Evolutionary conservation across 2,329 filamentous ascomycete genomes (phyloP).

Genomic region (Cladophialophora carrionii): DNA sequence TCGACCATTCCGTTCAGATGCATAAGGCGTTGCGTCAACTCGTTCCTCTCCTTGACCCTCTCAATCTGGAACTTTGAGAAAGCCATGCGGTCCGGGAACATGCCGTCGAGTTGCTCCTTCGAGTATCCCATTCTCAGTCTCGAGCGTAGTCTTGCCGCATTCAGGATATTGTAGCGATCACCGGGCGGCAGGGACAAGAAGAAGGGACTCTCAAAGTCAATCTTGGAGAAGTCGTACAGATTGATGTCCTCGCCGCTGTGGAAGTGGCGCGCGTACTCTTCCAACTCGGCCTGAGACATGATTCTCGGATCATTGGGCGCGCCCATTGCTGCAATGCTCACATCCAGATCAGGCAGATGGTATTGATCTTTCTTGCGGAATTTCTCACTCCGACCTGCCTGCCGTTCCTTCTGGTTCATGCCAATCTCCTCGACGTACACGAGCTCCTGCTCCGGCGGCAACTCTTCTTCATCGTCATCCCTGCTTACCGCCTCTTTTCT

Average conservation of each 20-base stretch:
- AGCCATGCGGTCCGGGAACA: conserved; percentile 98
- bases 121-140: conserved; percentile 92
- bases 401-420: conserved; percentile 76
- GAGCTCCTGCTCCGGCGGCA: conserved; percentile 69
- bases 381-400: conserved; percentile 59
- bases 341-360: conserved; percentile 83
- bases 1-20: conserved; percentile 86
- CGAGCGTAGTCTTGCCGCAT: conserved; percentile 85
- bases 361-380: conserved; percentile 95
- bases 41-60: conserved; percentile 86
- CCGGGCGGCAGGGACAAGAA: conserved; percentile 87
- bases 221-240: conserved; percentile 95
- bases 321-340: conserved; percentile 80
- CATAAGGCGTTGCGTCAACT: conserved; percentile 93
- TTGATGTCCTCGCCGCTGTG: conserved; percentile 85
- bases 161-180: conserved; percentile 96
- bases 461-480: conserved; percentile 59
- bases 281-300: conserved; percentile 92
- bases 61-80: conserved; percentile 98
- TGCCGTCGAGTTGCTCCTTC: conserved; percentile 91
- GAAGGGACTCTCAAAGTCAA: conserved; percentile 95
- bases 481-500: conserved; percentile 54
- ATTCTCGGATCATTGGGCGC: conserved; percentile 89
- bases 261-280: conserved; percentile 92
- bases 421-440: conserved; percentile 91